phyloP scores from a whole-genome alignment of 2,329 filamentous ascomycete genomes.

The Xylariaceae sp. region DNA sequence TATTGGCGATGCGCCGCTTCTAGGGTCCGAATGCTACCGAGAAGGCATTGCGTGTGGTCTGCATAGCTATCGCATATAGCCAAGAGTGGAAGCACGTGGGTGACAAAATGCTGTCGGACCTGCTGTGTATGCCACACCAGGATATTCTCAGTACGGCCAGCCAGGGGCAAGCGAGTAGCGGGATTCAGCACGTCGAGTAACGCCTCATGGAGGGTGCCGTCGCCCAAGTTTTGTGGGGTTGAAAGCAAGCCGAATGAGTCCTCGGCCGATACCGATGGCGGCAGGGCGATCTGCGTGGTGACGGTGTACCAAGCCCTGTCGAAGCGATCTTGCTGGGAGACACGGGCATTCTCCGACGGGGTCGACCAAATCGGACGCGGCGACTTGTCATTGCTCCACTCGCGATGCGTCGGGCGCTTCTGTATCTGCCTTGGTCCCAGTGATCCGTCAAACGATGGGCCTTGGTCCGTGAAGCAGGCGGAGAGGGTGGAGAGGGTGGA shows the following conservation, averaged over 20 bases:
- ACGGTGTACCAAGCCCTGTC: conserved; percentile 59
- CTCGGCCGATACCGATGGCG: conserved; percentile 49
- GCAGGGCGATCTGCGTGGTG: conserved; percentile 52
- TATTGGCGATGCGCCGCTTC: conserved; percentile 55
- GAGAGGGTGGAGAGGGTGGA: conserved; percentile 33
- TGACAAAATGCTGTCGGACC: conserved; percentile 54
- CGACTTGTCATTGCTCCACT: conserved; percentile 20
- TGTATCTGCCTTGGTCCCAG: conserved; percentile 19
- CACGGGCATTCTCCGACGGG: conserved; percentile 27
- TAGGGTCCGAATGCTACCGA: conserved; percentile 51
- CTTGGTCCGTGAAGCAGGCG: conserved; percentile 36
- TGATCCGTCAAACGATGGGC: conserved; percentile 43
- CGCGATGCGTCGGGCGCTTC: conserved; percentile 17
- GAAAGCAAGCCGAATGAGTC: conserved; percentile 49
- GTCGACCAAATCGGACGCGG: conserved; percentile 20
- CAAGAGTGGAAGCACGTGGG: conserved; percentile 53
- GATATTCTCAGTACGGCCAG: conserved; percentile 50
- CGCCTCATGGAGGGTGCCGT: conserved; percentile 45
- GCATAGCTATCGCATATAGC: conserved; percentile 40
- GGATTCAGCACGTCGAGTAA: conserved; percentile 50
- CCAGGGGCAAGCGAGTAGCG: conserved; percentile 40
- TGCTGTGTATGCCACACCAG: conserved; percentile 57
- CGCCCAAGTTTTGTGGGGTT: conserved; percentile 35
- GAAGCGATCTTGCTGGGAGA: conserved; percentile 50
- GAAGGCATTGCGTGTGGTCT: conserved; percentile 43